Conservation (phyloP, 805 yeast species). For the Kurtzmaniella cleridarum region DNA sequence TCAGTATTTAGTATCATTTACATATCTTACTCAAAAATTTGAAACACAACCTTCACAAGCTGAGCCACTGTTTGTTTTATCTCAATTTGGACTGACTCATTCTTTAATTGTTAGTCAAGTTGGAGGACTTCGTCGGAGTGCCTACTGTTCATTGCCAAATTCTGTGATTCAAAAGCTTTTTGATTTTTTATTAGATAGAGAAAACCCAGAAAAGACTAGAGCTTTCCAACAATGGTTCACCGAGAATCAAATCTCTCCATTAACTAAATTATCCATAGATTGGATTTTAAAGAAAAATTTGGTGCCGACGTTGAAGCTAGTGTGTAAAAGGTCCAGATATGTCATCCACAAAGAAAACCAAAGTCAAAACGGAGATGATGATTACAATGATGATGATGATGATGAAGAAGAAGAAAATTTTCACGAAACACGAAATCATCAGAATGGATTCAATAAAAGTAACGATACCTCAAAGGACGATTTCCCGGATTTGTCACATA, state of each 20-base stretch:
- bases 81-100: constrained; percentile 18
- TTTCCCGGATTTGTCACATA: constrained; percentile 8
- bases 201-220: constrained; percentile 4
- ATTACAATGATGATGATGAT: constrained; percentile 1
- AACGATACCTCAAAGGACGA: constrained; percentile 2
- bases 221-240: constrained; percentile 15
- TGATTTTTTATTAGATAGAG: constrained; percentile 14
- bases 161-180: constrained; percentile 17
- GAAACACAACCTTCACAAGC: constrained; percentile 11
- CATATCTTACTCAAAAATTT: constrained; percentile 12
- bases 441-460: constrained; percentile 5
- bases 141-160: constrained; percentile 36
- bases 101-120: constrained; percentile 31
- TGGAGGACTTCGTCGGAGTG: constrained; percentile 37
- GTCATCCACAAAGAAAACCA: constrained; percentile 20
- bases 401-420: constrained; percentile 5
- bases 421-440: constrained; percentile 5
- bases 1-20: constrained; percentile 14
- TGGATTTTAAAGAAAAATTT: constrained; percentile 20
- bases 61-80: constrained; percentile 27
- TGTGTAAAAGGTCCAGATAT: constrained; percentile 25
- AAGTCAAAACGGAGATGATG: constrained; percentile 10
- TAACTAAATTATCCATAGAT: constrained; percentile 27
- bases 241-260: constrained; percentile 9
- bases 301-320: constrained; percentile 24